These are phyloP conservation scores for Ophiostoma sp. DNA, from an alignment of 2,329 filamentous ascomycete genomes.

Conservation along the genomic window DNA sequence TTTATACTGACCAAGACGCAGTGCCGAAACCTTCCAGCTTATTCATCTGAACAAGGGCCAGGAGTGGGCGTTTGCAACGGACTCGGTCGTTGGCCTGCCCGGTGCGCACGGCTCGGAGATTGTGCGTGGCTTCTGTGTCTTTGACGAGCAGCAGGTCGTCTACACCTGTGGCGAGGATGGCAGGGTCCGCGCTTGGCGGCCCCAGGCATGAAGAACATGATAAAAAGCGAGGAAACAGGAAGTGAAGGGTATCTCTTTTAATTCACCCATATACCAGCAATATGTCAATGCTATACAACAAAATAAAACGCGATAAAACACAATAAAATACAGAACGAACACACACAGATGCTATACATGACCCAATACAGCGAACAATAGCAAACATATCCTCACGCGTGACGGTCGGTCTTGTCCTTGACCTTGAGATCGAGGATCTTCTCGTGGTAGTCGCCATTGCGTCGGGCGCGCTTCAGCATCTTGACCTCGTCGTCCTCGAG, in stretches of 20 bases:
- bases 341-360: background rate
- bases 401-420: slow-evolving; percentile 92
- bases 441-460: slow-evolving; percentile 87
- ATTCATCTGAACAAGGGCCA: slow-evolving; percentile 51
- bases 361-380: background rate
- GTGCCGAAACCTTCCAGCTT: slow-evolving; percentile 54
- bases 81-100: slow-evolving; percentile 52
- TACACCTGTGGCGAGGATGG: slow-evolving; percentile 57
- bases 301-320: background rate
- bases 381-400: slow-evolving; percentile 26
- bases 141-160: slow-evolving; percentile 54
- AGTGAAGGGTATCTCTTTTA: background rate
- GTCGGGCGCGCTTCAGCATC: slow-evolving; percentile 72
- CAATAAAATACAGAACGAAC: background rate
- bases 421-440: slow-evolving; percentile 78
- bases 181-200: slow-evolving; percentile 52
- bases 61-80: slow-evolving; percentile 51
- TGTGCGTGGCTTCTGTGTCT: slow-evolving; percentile 58
- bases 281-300: background rate
- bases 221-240: background rate
- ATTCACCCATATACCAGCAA: background rate
- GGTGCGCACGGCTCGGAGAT: slow-evolving; percentile 61
- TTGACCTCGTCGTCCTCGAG: slow-evolving; percentile 83
- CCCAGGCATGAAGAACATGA: slow-evolving; percentile 22
- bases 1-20: slow-evolving; percentile 29